Base-by-base conservation (phyloP, 257 asterid genomes). In the Fraxinus pennsylvanica region DNA sequence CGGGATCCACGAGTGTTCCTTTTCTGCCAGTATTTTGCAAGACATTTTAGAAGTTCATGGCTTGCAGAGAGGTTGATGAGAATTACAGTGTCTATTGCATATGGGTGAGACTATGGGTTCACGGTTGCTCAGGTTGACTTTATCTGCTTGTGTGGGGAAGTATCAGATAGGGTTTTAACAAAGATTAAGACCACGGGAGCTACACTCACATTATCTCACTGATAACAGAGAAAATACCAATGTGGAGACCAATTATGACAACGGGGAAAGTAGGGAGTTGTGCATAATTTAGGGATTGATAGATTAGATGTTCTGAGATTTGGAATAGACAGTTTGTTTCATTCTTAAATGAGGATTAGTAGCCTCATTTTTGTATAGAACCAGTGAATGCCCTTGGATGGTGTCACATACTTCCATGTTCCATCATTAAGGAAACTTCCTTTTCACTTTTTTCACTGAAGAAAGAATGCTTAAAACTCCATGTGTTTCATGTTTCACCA, bases 21-120 rank as follows among this genome's bases (percentile, higher is more conserved):
- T 54, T 54, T 19, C 65, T n/a, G 25, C 65, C 7, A 5, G 36
- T 17, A 72, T 72, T 22, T 43, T 9, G 61, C 35, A 41, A 21
- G 52, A 13, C 63, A 43, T 72, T 72, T 43, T 72, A 43, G 38
- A 72, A 72, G 30, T 72, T 72, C 65, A 43, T 25, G 63, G 32
- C 38, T 25, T 43, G 25, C 12, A 5, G 4, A 17, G 63, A 54
- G 14, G 27, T 54, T 54, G 65, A 25, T 19, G 32, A 35, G 4
- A 27, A 71, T 38, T 39, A 17, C 38, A 22, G 75, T 22, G 75
- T 17, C 63, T 43, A 19, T 41, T 17, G 52, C 75, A 72, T 41
- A 41, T 72, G 63, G 22, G 9, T 43, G 32, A 13, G 61, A 17
- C 65, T 54, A 35, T 21, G 30, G 17, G 27, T 41, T 41, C 19